Conservation (phyloP, 75 land plant species). For the Pinus taeda region DNA sequence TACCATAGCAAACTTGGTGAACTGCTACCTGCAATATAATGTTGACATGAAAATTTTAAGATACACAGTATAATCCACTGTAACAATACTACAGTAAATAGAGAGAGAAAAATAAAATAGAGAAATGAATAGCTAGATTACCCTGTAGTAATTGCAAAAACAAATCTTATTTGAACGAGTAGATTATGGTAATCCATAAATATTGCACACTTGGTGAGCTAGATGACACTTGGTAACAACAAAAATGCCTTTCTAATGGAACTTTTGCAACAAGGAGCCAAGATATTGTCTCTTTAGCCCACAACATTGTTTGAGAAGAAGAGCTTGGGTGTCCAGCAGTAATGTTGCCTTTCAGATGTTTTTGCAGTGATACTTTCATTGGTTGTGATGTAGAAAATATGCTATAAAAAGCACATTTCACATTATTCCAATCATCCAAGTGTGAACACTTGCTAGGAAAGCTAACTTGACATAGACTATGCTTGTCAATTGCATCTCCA, state of each 20-base stretch:
- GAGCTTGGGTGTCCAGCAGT: conserved; percentile 20
- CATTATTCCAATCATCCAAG: not conserved
- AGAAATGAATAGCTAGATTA: conserved; percentile 2
- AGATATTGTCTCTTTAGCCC: conserved; percentile 40
- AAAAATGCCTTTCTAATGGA: conserved; percentile 41
- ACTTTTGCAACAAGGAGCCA: conserved; percentile 30
- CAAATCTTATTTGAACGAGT: conserved; percentile 52
- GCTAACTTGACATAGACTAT: not conserved
- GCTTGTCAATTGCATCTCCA: conserved; percentile 19
- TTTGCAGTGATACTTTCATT: conserved; percentile 19
- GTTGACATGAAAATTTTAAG: not conserved
- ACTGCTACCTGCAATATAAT: conserved; percentile 65
- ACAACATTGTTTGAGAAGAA: conserved; percentile 25
- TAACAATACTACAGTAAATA: not conserved
- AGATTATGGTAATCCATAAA: conserved; percentile 64
- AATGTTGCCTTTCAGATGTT: conserved; percentile 12
- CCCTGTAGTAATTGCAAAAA: conserved; percentile 78
- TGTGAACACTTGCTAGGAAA: not conserved
- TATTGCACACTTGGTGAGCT: conserved; percentile 49
- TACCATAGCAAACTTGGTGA: conserved; percentile 85
- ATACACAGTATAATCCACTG: not conserved
- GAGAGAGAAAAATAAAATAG: not conserved
- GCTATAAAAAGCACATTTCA: not conserved
- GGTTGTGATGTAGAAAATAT: not conserved
- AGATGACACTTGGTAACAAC: conserved; percentile 14